Percentiles rank a stretch among this genome's conserved stretches.
phyloP scores from a whole-genome alignment of 441 rosid species.

The Erysimum cheiri region DNA sequence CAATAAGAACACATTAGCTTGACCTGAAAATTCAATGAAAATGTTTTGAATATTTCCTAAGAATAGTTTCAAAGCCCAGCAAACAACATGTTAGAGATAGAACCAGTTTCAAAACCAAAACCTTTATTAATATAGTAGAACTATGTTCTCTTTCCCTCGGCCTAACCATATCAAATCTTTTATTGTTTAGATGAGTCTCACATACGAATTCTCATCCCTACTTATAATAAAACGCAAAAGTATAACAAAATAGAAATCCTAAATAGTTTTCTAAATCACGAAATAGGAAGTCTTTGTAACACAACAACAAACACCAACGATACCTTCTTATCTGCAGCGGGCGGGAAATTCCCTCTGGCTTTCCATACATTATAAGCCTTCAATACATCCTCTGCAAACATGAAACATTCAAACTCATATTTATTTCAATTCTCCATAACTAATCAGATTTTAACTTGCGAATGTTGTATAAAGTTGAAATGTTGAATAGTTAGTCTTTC shows the following conservation, averaged over 20 bases:
- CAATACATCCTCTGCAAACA: slow-evolving; percentile 71
- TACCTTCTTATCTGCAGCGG: slow-evolving; percentile 84
- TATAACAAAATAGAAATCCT: too few relatives aligned
- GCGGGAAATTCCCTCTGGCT: slow-evolving; percentile 67
- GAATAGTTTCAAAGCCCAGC: background rate
- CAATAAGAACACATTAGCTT: slow-evolving; percentile 45
- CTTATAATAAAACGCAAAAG: too few relatives aligned
- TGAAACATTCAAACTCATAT: slow-evolving; percentile 9
- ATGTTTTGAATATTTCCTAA: background rate
- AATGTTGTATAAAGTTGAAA: background rate
- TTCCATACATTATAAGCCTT: slow-evolving; percentile 81
- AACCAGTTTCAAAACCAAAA: too few relatives aligned
- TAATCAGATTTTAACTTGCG: too few relatives aligned
- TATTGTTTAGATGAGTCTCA: too few relatives aligned
- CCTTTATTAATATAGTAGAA: too few relatives aligned
- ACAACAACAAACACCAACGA: background rate
- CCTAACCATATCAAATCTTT: too few relatives aligned
- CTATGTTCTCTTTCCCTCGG: too few relatives aligned
- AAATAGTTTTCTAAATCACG: too few relatives aligned
- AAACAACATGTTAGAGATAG: background rate
- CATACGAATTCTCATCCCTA: too few relatives aligned
- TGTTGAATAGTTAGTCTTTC: background rate
- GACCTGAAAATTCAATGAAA: slow-evolving; percentile 33
- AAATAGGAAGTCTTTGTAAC: too few relatives aligned
- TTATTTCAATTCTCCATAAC: too few relatives aligned